These are phyloP conservation scores for Corinectria fuckeliana DNA, from an alignment of 2,329 filamentous ascomycete species.

Conservation along the genomic window DNA sequence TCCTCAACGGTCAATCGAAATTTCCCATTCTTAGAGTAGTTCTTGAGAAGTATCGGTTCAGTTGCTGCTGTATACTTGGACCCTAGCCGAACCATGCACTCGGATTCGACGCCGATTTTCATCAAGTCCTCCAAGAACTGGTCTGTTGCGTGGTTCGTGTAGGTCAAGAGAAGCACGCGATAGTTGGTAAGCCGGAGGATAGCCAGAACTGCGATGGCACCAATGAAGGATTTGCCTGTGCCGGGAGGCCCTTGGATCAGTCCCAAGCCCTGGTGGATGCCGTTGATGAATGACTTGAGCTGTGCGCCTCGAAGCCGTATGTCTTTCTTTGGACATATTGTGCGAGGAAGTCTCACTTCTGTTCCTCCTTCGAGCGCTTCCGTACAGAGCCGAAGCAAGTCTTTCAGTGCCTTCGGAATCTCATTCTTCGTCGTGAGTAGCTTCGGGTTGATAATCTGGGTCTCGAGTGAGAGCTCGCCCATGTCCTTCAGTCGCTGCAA, in stretches of 20 bases:
- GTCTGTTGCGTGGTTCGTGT: conserved; percentile 72
- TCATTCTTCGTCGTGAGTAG: conserved; percentile 17
- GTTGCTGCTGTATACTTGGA: conserved; percentile 62
- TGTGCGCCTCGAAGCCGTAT: conserved; percentile 52
- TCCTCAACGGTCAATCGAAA: conserved; percentile 42
- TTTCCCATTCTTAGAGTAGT: conserved; percentile 40
- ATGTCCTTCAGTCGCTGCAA: conserved; percentile 64
- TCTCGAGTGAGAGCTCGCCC: conserved; percentile 60
- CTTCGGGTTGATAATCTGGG: conserved; percentile 53
- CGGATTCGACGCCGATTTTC: conserved; percentile 59
- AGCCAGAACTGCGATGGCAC: conserved; percentile 65
- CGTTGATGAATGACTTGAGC: conserved; percentile 59
- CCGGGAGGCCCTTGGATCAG: conserved; percentile 78
- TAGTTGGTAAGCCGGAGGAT: conserved; percentile 57
- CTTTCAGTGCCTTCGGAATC: conserved; percentile 2
- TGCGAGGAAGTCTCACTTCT: conserved; percentile 20
- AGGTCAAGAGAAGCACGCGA: conserved; percentile 69
- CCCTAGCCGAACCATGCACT: conserved; percentile 67
- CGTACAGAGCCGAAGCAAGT: background rate
- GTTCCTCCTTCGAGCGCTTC: background rate
- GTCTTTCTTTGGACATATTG: conserved; percentile 35
- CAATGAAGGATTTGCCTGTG: conserved; percentile 79
- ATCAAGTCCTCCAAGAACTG: conserved; percentile 71
- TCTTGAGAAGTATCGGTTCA: conserved; percentile 52
- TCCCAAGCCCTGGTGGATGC: conserved; percentile 60